Evolutionary conservation across 2,329 filamentous ascomycete species (phyloP).

Genomic region (Thermomyces lanuginosus): DNA sequence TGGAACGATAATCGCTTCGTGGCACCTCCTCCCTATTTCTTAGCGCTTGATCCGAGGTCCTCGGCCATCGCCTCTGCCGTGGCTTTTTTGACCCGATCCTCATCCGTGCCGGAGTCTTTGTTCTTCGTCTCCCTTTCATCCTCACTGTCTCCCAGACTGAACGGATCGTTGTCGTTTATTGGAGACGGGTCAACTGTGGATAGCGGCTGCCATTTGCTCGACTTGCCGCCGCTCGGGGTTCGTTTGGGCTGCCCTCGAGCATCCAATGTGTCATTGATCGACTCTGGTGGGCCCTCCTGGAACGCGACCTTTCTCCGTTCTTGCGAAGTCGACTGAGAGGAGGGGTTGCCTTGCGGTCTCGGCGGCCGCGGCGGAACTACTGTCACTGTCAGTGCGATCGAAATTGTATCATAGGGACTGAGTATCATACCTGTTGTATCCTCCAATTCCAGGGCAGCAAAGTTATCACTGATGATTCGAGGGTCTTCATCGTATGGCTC

Average conservation of each 20-base stretch:
- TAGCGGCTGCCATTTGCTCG: slow-evolving; percentile 94
- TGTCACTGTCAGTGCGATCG: slow-evolving; percentile 12
- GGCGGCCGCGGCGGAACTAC: slow-evolving; percentile 40
- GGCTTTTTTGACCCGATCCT: slow-evolving; percentile 48
- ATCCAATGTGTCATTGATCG: slow-evolving; percentile 61
- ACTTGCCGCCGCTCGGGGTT: slow-evolving; percentile 40
- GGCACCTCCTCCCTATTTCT: slow-evolving; percentile 12
- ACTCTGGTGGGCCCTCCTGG: slow-evolving; percentile 52
- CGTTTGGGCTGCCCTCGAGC: slow-evolving; percentile 41
- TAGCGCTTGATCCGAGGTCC: slow-evolving; percentile 17
- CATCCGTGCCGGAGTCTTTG: slow-evolving; percentile 40
- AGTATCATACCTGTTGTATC: slow-evolving; percentile 39
- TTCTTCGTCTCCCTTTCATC: slow-evolving; percentile 70
- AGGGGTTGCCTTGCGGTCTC: slow-evolving; percentile 59
- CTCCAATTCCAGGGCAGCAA: slow-evolving; percentile 48
- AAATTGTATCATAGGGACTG: background rate
- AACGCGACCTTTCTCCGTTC: slow-evolving; percentile 39
- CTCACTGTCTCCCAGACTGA: slow-evolving; percentile 89
- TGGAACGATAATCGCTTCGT: slow-evolving; percentile 16
- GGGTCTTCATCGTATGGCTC: slow-evolving; percentile 91
- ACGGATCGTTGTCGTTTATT: slow-evolving; percentile 81
- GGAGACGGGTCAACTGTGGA: slow-evolving; percentile 71
- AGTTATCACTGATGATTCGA: slow-evolving; percentile 76
- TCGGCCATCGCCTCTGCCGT: slow-evolving; percentile 35
- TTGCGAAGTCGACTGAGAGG: slow-evolving; percentile 50